Conservation (phyloP, 116 monocot genomes). For the Trichopus zeylanicus region DNA sequence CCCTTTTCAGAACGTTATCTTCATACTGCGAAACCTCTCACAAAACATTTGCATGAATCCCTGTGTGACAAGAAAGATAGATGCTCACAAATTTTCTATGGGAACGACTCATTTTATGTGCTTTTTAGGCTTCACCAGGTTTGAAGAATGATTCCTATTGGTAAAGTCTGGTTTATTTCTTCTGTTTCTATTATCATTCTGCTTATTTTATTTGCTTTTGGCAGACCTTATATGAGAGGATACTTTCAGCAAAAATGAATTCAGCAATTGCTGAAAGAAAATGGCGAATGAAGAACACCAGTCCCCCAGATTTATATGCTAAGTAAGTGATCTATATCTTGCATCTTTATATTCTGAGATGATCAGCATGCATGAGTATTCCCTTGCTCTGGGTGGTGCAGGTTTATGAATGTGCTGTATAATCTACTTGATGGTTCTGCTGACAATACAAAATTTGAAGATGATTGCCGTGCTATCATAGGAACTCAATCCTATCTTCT, state of each 20-base stretch:
- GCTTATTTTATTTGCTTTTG: slow-evolving; percentile 4
- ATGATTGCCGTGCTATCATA: slow-evolving; percentile 90
- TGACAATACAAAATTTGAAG: slow-evolving; percentile 96
- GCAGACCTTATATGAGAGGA: slow-evolving; percentile 95
- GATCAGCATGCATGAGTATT: neutral
- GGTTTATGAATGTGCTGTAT: slow-evolving; percentile 65
- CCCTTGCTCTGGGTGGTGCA: slow-evolving; percentile 14
- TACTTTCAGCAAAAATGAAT: slow-evolving; percentile 85
- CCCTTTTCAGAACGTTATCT: slow-evolving; percentile 63
- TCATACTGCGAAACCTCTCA: slow-evolving; percentile 71
- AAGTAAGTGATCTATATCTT: slow-evolving; percentile 38
- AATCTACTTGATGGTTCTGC: slow-evolving; percentile 68
- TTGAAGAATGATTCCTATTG: neutral
- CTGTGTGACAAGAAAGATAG: slow-evolving; percentile 55
- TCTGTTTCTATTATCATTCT: neutral
- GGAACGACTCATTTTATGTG: slow-evolving; percentile 96
- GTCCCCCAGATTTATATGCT: slow-evolving; percentile 60
- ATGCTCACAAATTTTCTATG: slow-evolving; percentile 68
- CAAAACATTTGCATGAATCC: slow-evolving; percentile 66
- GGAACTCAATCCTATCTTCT: slow-evolving; percentile 98
- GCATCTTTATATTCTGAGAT: neutral
- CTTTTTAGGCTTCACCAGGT: slow-evolving; percentile 98
- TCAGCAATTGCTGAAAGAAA: slow-evolving; percentile 66
- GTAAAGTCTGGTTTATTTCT: slow-evolving; percentile 1
- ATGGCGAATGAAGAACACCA: slow-evolving; percentile 74